Evolutionary conservation across 352 stramenopile species (phyloP).

Genomic region (Globisporangium uncinulatum): DNA sequence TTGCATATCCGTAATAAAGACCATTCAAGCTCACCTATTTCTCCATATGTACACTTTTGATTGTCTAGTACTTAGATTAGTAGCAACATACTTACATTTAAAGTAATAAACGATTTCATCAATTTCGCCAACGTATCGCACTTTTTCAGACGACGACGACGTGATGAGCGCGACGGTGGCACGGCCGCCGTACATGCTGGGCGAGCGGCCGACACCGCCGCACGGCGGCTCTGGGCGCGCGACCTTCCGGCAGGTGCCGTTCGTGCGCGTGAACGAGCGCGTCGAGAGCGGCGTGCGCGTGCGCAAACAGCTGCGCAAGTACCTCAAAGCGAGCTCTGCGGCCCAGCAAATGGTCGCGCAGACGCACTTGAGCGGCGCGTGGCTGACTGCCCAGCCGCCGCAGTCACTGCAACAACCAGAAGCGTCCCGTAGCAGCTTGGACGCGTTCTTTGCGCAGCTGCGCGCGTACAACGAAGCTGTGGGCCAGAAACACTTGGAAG

Average conservation of each 20-base stretch:
- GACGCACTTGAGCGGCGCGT: conserved; percentile 74
- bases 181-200: conserved; percentile 74
- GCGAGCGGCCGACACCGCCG: conserved; percentile 54
- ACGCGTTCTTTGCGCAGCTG: conserved; percentile 73
- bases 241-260: conserved; percentile 76
- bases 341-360: conserved; percentile 80
- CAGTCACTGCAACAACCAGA: conserved; percentile 27
- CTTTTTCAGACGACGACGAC: background rate
- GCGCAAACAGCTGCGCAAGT: conserved; percentile 80
- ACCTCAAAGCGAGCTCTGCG: conserved; percentile 66
- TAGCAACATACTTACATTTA: background rate
- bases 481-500: conserved; percentile 68
- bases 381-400: conserved; percentile 64
- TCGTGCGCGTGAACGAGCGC: conserved; percentile 70
- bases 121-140: background rate
- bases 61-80: no score
- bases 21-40: no score
- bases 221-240: conserved; percentile 45
- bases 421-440: conserved; percentile 74
- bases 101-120: background rate
- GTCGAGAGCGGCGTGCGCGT: conserved; percentile 79
- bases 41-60: no score
- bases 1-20: background rate
- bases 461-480: conserved; percentile 75
- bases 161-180: conserved; percentile 3